These are phyloP conservation scores for Orbilia oligospora DNA, from an alignment of 2,329 filamentous ascomycete species.

Conservation along the genomic window DNA sequence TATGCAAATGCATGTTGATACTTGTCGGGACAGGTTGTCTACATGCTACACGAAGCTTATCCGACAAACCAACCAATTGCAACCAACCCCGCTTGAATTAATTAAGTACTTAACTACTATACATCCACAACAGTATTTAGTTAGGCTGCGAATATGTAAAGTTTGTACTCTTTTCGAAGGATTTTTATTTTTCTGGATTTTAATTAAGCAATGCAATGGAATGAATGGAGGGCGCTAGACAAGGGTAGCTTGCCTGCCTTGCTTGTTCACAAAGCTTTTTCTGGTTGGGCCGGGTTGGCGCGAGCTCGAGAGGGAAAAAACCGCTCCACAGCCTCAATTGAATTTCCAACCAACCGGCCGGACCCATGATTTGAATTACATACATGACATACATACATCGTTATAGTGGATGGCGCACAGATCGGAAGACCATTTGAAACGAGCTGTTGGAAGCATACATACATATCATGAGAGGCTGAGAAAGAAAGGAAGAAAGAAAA, in stretches of 20 bases:
- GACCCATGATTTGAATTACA: slow-evolving; percentile 10
- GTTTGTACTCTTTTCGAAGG: slow-evolving; percentile 33
- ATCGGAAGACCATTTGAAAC: slow-evolving; percentile 27
- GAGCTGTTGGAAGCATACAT: slow-evolving; percentile 22
- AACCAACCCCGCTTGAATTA: slow-evolving; percentile 41
- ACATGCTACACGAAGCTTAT: slow-evolving; percentile 18
- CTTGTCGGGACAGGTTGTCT: background rate
- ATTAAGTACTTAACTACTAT: too few relatives aligned
- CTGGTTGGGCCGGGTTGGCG: background rate
- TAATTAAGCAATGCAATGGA: too few relatives aligned
- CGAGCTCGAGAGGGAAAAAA: slow-evolving; percentile 3
- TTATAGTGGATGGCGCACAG: background rate
- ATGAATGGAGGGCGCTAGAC: slow-evolving; percentile 58
- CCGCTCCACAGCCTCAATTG: slow-evolving; percentile 38
- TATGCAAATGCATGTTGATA: slow-evolving; percentile 28
- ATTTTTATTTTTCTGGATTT: slow-evolving; percentile 34
- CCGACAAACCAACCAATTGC: too few relatives aligned
- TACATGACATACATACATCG: too few relatives aligned
- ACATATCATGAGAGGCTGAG: background rate
- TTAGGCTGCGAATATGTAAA: background rate
- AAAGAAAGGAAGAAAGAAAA: slow-evolving; percentile 11
- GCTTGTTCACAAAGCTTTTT: background rate
- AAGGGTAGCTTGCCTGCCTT: slow-evolving; percentile 21
- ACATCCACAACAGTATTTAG: too few relatives aligned
- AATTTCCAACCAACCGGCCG: too few relatives aligned